These are phyloP conservation scores for Juglanconis sp. DNA, from an alignment of 2,329 filamentous ascomycete genomes.

Conservation along the genomic window DNA sequence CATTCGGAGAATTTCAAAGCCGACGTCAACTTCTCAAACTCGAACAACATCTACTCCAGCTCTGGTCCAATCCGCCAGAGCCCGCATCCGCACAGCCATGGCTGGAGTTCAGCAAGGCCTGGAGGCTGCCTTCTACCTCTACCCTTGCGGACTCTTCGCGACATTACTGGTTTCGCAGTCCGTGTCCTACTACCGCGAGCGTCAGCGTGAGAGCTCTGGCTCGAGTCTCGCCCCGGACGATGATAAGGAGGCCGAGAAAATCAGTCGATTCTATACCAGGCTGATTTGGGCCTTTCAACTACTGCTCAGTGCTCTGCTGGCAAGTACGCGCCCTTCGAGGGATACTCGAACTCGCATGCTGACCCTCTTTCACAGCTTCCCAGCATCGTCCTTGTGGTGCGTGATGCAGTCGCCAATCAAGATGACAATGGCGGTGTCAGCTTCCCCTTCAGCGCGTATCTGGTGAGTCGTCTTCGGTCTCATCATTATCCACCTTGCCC, in stretches of 20 bases:
- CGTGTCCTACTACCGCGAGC: slow-evolving; percentile 34
- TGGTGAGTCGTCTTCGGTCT: slow-evolving; percentile 22
- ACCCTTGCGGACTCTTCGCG: slow-evolving; percentile 37
- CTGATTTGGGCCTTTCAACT: slow-evolving; percentile 36
- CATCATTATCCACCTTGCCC: not conserved
- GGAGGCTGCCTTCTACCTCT: slow-evolving; percentile 38
- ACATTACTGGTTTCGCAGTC: slow-evolving; percentile 35
- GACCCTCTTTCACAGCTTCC: slow-evolving; percentile 23
- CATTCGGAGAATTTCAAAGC: not conserved
- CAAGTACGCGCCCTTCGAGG: slow-evolving; percentile 2
- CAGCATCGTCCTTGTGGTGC: slow-evolving; percentile 31
- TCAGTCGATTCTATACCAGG: slow-evolving; percentile 28
- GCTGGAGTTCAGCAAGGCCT: slow-evolving; percentile 30
- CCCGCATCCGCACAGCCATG: not conserved
- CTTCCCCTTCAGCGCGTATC: slow-evolving; percentile 39
- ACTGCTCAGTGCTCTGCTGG: slow-evolving; percentile 29
- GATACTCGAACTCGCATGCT: not conserved
- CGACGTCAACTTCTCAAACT: not conserved
- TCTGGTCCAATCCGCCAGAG: not conserved
- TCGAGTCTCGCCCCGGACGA: slow-evolving; percentile 25
- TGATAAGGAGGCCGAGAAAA: slow-evolving; percentile 24
- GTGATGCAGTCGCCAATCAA: slow-evolving; percentile 29
- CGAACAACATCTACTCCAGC: not conserved
- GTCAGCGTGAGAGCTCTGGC: slow-evolving; percentile 25
- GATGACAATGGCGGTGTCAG: slow-evolving; percentile 22